phyloP scores from a whole-genome alignment of 331 rosid genomes.

The Acacia concinna region DNA sequence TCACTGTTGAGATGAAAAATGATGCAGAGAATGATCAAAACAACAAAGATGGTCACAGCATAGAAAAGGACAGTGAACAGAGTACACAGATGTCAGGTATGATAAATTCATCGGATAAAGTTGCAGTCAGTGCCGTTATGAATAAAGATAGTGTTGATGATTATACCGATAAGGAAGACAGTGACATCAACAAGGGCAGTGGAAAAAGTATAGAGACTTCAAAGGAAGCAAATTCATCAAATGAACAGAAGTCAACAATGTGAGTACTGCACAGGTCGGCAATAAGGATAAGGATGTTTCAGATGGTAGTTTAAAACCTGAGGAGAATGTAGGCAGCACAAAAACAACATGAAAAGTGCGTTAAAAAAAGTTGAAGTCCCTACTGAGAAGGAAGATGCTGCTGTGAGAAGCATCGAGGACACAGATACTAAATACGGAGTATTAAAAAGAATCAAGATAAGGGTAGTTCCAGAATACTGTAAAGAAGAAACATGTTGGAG shows the following conservation, averaged over 20 bases:
- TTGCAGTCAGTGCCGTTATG: background rate
- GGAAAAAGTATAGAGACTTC: background rate
- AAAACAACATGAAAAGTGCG: background rate
- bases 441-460: background rate
- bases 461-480: background rate
- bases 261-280: background rate
- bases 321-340: slow-evolving; percentile 20
- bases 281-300: slow-evolving; percentile 13
- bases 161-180: slow-evolving; percentile 16
- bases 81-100: slow-evolving; percentile 17
- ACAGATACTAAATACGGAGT: background rate
- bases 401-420: slow-evolving; percentile 1
- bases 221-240: background rate
- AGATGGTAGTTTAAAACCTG: background rate
- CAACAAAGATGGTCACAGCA: slow-evolving; percentile 2
- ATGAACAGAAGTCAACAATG: background rate
- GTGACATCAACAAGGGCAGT: background rate
- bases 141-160: background rate
- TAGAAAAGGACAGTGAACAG: slow-evolving; percentile 23
- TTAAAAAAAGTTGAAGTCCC: slow-evolving; percentile 15
- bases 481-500: slow-evolving; percentile 28
- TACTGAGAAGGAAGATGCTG: slow-evolving; percentile 1
- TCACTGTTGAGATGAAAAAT: background rate
- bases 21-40: background rate
- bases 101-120: slow-evolving; percentile 28